These are phyloP conservation scores for Lipomyces yamanashiensis DNA, from an alignment of 805 yeast genomes.

Conservation along the genomic window DNA sequence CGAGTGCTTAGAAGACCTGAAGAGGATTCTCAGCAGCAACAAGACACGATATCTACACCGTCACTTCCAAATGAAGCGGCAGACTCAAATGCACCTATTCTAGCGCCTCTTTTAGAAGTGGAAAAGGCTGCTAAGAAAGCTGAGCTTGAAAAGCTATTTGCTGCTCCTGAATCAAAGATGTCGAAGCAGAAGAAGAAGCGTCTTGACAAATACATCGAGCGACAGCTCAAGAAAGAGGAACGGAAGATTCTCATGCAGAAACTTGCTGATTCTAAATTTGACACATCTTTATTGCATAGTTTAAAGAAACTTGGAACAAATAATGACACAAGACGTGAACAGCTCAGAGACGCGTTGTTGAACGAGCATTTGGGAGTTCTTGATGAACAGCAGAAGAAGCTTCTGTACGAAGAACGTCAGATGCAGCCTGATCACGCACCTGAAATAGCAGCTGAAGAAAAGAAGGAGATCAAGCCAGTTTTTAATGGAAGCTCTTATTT, in stretches of 20 bases:
- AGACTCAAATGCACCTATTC: conserved; percentile 64
- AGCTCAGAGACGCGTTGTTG: conserved; percentile 72
- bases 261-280: conserved; percentile 65
- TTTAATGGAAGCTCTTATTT: too few species aligned
- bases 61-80: not conserved
- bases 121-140: conserved; percentile 71
- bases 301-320: conserved; percentile 82
- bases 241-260: conserved; percentile 76
- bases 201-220: conserved; percentile 89
- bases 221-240: conserved; percentile 86
- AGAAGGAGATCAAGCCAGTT: not conserved
- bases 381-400: conserved; percentile 61
- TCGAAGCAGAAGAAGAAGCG: conserved; percentile 74
- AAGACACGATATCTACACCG: not conserved
- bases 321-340: conserved; percentile 66
- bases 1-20: conserved; percentile 58
- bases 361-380: conserved; percentile 75
- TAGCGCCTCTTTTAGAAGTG: conserved; percentile 64
- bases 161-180: conserved; percentile 69
- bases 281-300: conserved; percentile 69
- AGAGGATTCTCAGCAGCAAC: conserved; percentile 37
- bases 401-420: conserved; percentile 71
- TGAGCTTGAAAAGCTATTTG: conserved; percentile 61
- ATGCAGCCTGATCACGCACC: conserved; percentile 60
- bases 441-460: conserved; percentile 1